Base-by-base conservation (phyloP, 495 filamentous ascomycete genomes). In the Aspergillus leporis region DNA sequence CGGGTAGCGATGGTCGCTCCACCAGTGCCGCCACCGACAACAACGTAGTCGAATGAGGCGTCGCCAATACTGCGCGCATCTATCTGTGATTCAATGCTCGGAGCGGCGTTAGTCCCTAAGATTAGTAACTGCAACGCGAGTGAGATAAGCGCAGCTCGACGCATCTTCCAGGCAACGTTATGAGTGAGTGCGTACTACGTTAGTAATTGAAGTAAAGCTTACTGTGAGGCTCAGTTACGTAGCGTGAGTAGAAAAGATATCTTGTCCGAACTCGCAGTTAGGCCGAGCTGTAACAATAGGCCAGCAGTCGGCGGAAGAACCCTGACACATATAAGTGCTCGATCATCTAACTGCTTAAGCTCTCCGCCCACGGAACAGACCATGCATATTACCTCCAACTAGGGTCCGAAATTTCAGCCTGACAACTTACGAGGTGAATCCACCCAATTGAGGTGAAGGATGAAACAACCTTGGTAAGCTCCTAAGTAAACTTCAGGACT, bases 1-100 rank as follows among this genome's bases (percentile, higher is more conserved):
- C 83, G 70, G 3, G 70, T 70, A 4, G 81, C 83, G 5, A 85
- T 61, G 3, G 72, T 64, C 5, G 77, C 65, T 4, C 83, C 83
- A 0, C 76, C 76, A 0, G 70, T 84, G 8, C 83, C 83, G 21
- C 83, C 82, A 7, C 83, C 83, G 1, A 84, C 75, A 8, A 85
- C 64, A 10, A 82, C 68, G 58, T 82, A 82, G 56, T 82, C 78
- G 41, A 82, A 85, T 23, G 18, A 21, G 5, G 43, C 43, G 19
- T 47, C 43, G 1, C 19, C 43, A 2, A 47, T n/a, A 18, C 13
- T 18, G 14, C 13, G 38, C 38, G 6, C 38, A 41, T 41, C 38
- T 14, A 41, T 14, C 12, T 14, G 14, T 16, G 38, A n/a, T 16
- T n/a, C 38, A 5, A 8, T 12, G 10, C 14, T 41, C 16, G 38